phyloP scores from a whole-genome alignment of 345 rosid genomes.

The Boechera stricta region DNA sequence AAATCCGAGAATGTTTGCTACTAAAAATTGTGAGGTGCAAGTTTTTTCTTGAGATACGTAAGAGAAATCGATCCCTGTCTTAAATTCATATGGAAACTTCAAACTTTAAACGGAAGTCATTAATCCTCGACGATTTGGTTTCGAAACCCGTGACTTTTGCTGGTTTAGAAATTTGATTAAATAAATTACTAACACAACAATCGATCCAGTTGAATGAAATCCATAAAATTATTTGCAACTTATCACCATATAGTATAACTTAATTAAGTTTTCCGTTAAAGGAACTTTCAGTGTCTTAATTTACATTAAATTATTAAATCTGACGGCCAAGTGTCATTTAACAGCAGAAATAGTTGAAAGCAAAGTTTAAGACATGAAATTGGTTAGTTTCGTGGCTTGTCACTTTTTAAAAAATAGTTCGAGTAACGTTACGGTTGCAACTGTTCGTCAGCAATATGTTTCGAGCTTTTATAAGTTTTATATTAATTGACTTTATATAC shows the following conservation, averaged over 20 bases:
- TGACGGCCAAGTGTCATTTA: constrained; percentile 23
- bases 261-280: background rate
- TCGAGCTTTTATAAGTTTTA: constrained; percentile 24
- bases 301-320: background rate
- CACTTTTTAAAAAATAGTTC: constrained; percentile 10
- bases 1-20: too few relatives aligned
- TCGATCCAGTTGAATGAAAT: constrained; percentile 10
- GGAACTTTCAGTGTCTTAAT: background rate
- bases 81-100: too few relatives aligned
- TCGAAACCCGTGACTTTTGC: background rate
- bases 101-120: too few relatives aligned
- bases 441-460: constrained; percentile 40
- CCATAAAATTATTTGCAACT: background rate
- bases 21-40: too few relatives aligned
- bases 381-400: constrained; percentile 17
- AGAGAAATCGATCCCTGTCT: too few relatives aligned
- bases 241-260: background rate
- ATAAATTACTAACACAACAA: background rate
- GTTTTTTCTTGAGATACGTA: too few relatives aligned
- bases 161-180: background rate
- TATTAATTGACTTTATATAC: constrained; percentile 39
- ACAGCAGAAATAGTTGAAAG: constrained; percentile 39
- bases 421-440: constrained; percentile 29
- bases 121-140: too few relatives aligned
- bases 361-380: constrained; percentile 36